phyloP scores from a whole-genome alignment of 2,329 filamentous ascomycete species.

The Erysiphe neolycopersici region DNA sequence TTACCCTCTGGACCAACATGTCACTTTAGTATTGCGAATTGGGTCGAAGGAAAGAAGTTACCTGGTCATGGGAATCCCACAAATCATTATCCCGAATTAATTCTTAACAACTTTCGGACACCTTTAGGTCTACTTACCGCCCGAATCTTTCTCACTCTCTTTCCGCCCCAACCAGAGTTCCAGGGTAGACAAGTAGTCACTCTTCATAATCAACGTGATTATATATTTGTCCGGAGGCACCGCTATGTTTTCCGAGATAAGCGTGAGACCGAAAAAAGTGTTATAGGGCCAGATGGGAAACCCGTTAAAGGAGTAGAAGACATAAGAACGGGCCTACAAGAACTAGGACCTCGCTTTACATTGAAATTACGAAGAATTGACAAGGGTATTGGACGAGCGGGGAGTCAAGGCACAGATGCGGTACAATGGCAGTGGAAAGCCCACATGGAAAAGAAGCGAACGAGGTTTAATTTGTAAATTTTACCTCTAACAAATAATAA shows the following conservation, averaged over 20 bases:
- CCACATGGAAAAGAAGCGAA: slow-evolving; percentile 79
- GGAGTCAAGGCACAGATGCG: slow-evolving; percentile 24
- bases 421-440: slow-evolving; percentile 83
- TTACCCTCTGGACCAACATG: slow-evolving; percentile 71
- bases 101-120: slow-evolving; percentile 87
- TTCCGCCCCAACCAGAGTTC: slow-evolving; percentile 59
- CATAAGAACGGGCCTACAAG: slow-evolving; percentile 68
- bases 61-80: slow-evolving; percentile 76
- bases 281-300: slow-evolving; percentile 57
- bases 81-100: slow-evolving; percentile 67
- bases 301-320: slow-evolving; percentile 63
- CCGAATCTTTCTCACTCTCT: slow-evolving; percentile 54
- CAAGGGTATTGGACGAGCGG: slow-evolving; percentile 50
- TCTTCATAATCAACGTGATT: slow-evolving; percentile 84
- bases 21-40: slow-evolving; percentile 76
- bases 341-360: slow-evolving; percentile 61
- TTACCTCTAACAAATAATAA: background rate
- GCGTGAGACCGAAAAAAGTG: slow-evolving; percentile 60
- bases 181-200: slow-evolving; percentile 75
- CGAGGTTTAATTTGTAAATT: slow-evolving; percentile 66
- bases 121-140: slow-evolving; percentile 72
- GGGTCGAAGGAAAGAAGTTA: slow-evolving; percentile 65
- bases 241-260: slow-evolving; percentile 86
- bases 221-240: slow-evolving; percentile 77
- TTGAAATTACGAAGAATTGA: slow-evolving; percentile 78